Base-by-base conservation (phyloP, 768 basidiomycete species). In the Clavulina sp. region DNA sequence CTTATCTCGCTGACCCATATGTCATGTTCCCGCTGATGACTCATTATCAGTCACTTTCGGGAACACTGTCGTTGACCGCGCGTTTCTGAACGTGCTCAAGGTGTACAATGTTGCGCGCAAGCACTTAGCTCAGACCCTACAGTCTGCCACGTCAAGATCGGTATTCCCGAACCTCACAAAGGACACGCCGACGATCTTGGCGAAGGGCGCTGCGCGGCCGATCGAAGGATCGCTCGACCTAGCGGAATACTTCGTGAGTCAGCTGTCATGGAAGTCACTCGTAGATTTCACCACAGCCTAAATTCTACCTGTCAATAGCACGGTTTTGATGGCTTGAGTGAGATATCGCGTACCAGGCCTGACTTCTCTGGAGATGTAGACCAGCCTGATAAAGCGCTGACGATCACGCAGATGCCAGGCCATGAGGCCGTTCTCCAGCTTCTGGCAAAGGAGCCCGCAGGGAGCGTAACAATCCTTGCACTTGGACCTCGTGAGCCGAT, bases 61-160 rank as follows among this genome's bases (percentile, higher is more conserved):
- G 2, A 61, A 61, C 44, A 60, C 60, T 9, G 46, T 50, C 26
- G 34, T 57, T 29, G 36, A 44, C 3, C 43, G 56, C 24, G 57
- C 59, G 2, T 49, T 53, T 52, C 36, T 40, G 49, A 66, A 66
- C 57, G 55, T 65, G 24, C 52, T 54, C 16, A 66, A 66, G 54
- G 46, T 60, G 24, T 65, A 62, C 54, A 54, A 53, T 36, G 55
- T 61, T 0, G 56, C 65, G 19, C 54, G 60, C 32, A n/a, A 46
- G 9, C 60, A 64, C 41, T 34, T 63, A 13, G 50, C 48, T 1
- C 46, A 28, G 6, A 38, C 57, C 43, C 59, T n/a, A n/a, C n/a
- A n/a, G n/a, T n/a, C n/a, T n/a, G n/a, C n/a, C 57, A 4, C 47
- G 48, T 21, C 57, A 59, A 33, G 48, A 28, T 29, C 41, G 31